These are phyloP conservation scores for Teratosphaeria gauchensis DNA, from an alignment of 2,329 filamentous ascomycete species.

Conservation along the genomic window DNA sequence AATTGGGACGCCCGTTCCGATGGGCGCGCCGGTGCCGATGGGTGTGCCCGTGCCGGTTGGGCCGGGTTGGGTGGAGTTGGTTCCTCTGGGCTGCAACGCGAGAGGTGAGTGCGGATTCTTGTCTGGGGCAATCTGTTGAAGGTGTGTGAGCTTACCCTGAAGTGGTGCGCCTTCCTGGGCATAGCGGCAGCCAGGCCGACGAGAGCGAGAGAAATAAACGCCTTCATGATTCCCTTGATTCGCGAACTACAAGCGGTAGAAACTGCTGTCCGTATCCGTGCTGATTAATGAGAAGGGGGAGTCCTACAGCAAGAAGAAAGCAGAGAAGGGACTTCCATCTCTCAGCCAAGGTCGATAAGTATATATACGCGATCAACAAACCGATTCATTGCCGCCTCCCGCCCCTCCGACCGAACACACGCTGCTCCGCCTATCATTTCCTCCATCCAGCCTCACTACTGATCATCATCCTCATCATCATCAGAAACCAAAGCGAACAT, in stretches of 20 bases:
- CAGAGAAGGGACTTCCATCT: too few relatives aligned
- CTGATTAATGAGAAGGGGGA: too few relatives aligned
- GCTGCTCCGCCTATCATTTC: too few relatives aligned
- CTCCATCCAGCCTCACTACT: too few relatives aligned
- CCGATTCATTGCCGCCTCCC: too few relatives aligned
- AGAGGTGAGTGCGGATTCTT: neutral
- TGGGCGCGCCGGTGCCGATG: neutral
- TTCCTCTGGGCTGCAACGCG: neutral
- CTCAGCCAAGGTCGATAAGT: too few relatives aligned
- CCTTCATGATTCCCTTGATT: neutral
- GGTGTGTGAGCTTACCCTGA: neutral
- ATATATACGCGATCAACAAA: too few relatives aligned
- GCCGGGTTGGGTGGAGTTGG: neutral
- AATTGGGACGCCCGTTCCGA: neutral
- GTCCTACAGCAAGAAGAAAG: too few relatives aligned
- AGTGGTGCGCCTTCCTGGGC: neutral
- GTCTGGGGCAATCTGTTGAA: neutral
- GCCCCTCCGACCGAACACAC: too few relatives aligned
- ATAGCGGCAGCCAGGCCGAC: neutral
- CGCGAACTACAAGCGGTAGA: neutral
- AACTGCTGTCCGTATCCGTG: too few relatives aligned
- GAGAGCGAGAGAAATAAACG: neutral
- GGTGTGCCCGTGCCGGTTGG: neutral
- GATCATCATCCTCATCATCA: too few relatives aligned
- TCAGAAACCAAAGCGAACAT: too few relatives aligned